A percentile compares a stretch with the other conserved stretches of the same genome.
Evolutionary conservation across 768 basidiomycete species (phyloP).

Genomic region (Candolleomyces aberdarensis): DNA sequence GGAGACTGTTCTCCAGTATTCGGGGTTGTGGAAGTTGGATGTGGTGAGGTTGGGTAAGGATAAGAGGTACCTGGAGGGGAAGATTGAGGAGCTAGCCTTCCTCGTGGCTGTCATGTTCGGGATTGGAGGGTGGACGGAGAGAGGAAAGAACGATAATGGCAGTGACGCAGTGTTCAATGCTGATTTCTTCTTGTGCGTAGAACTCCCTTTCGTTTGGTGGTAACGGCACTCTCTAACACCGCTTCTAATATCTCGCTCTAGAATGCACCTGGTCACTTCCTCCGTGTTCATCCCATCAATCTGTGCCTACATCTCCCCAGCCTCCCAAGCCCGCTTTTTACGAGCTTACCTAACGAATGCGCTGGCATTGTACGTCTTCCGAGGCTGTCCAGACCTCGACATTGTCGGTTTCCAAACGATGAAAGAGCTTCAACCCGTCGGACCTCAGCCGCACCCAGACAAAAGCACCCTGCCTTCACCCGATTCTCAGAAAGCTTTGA

Average conservation of each 20-base stretch:
- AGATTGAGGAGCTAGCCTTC: constrained; percentile 65
- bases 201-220: too few species aligned
- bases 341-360: constrained; percentile 51
- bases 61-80: constrained; percentile 34
- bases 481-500: constrained; percentile 31
- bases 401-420: constrained; percentile 45
- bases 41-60: constrained; percentile 27
- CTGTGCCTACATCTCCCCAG: constrained; percentile 33
- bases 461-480: constrained; percentile 20
- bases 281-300: constrained; percentile 57
- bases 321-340: constrained; percentile 51
- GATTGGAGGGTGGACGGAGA: constrained; percentile 47
- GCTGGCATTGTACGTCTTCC: constrained; percentile 54
- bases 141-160: constrained; percentile 20
- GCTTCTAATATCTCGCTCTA: constrained; percentile 18
- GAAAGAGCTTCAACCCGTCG: not conserved
- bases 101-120: constrained; percentile 52
- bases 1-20: constrained; percentile 38
- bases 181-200: constrained; percentile 59
- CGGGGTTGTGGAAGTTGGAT: constrained; percentile 42
- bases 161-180: constrained; percentile 38
- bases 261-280: constrained; percentile 67
- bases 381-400: constrained; percentile 50
- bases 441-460: constrained; percentile 21
- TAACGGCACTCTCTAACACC: not conserved